Conservation (phyloP, 352 stramenopile species). For the Globisporangium cystogenes region DNA sequence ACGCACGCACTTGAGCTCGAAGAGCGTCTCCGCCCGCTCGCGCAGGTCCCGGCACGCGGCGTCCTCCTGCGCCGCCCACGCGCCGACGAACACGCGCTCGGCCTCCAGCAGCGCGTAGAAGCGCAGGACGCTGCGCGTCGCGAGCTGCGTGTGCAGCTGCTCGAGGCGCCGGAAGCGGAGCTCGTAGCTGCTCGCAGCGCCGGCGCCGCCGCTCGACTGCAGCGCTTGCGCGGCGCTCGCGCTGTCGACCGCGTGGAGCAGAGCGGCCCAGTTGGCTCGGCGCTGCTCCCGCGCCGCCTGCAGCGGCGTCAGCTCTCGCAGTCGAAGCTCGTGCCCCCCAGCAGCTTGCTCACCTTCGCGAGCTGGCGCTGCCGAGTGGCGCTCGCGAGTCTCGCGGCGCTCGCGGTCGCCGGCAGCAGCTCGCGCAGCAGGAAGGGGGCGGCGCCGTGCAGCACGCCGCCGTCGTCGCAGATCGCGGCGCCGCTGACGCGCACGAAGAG, state of each 20-base stretch:
- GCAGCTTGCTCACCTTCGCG: conserved; percentile 11
- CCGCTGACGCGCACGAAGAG: conserved; percentile 34
- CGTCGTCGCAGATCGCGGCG: conserved; percentile 11
- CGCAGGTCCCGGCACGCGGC: conserved; percentile 23
- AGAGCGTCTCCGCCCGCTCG: conserved; percentile 26
- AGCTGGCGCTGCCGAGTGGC: conserved; percentile 12
- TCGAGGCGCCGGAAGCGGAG: conserved; percentile 20
- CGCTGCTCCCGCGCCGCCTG: conserved; percentile 3
- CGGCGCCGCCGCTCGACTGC: neutral
- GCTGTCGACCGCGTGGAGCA: neutral
- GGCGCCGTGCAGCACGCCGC: conserved; percentile 20
- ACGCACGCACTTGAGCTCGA: conserved; percentile 38
- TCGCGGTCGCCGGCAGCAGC: conserved; percentile 14
- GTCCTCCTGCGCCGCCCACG: conserved; percentile 24
- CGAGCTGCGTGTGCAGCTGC: conserved; percentile 24
- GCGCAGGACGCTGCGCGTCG: conserved; percentile 24
- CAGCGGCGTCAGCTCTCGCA: neutral
- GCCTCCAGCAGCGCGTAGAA: conserved; percentile 46
- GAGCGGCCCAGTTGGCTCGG: conserved; percentile 2
- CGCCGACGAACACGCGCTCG: conserved; percentile 33
- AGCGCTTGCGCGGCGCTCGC: neutral
- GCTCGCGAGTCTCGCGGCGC: neutral
- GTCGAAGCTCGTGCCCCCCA: too few relatives aligned
- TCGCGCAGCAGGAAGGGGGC: conserved; percentile 26
- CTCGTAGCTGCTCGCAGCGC: conserved; percentile 12